These are phyloP conservation scores for Metarhizium humberi DNA, from an alignment of 2,329 filamentous ascomycete genomes.

Conservation along the genomic window DNA sequence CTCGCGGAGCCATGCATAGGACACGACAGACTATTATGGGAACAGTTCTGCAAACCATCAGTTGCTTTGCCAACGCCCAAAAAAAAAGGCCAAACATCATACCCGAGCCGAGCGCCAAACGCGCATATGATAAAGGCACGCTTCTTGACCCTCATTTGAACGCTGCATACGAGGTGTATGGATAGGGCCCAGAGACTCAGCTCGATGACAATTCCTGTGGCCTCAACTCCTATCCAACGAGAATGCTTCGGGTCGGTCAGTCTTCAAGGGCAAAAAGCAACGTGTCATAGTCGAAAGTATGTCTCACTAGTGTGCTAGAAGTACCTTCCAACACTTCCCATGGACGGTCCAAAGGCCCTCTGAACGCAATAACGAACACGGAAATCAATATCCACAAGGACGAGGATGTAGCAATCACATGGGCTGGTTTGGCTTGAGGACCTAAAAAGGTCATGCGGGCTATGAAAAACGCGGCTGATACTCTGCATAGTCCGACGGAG, in stretches of 20 bases:
- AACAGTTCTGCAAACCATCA: not conserved
- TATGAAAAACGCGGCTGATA: conserved; percentile 4
- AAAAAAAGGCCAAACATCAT: not conserved
- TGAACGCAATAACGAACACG: not conserved
- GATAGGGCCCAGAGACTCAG: conserved; percentile 5
- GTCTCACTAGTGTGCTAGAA: not conserved
- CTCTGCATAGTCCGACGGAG: conserved; percentile 4
- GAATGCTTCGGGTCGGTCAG: not conserved
- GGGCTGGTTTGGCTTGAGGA: conserved; percentile 4
- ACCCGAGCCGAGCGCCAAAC: conserved; percentile 6
- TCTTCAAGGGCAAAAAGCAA: not conserved
- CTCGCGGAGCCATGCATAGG: not conserved
- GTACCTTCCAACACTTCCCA: conserved; percentile 1
- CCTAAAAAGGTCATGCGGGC: conserved; percentile 6
- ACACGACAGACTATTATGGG: conserved; percentile 5
- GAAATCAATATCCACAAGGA: conserved; percentile 3
- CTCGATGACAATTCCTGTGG: conserved; percentile 3
- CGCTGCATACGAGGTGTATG: conserved; percentile 4
- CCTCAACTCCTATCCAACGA: conserved; percentile 6
- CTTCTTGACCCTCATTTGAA: conserved; percentile 3
- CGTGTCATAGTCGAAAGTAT: not conserved
- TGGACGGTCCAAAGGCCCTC: not conserved
- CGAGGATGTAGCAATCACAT: conserved; percentile 1
- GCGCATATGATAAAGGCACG: conserved; percentile 5
- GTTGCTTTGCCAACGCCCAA: not conserved